Evolutionary conservation across 371 early-diverging fungal species (phyloP).

Genomic region (Lichtheimia hyalospora): DNA sequence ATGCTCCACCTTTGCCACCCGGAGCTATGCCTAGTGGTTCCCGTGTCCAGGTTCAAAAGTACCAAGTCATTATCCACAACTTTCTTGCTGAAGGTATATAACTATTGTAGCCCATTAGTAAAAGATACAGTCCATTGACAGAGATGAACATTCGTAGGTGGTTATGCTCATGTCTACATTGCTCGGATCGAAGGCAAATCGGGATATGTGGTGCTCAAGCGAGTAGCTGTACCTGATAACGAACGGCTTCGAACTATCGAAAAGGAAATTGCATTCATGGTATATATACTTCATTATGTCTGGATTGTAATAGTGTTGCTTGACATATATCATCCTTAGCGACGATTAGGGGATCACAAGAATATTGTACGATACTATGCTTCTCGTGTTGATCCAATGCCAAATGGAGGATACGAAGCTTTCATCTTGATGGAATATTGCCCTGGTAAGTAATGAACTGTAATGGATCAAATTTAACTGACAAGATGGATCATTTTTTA

Average conservation of each 20-base stretch:
- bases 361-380: conserved; percentile 84
- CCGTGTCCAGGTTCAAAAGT: conserved; percentile 50
- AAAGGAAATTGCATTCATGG: conserved; percentile 80
- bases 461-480: too few relatives aligned
- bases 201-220: conserved; percentile 71
- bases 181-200: conserved; percentile 62
- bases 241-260: conserved; percentile 62
- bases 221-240: conserved; percentile 73
- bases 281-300: conserved; percentile 24
- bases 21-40: conserved; percentile 57
- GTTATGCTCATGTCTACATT: conserved; percentile 86
- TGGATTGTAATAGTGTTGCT: neutral
- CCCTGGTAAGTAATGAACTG: conserved; percentile 49
- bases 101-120: too few relatives aligned
- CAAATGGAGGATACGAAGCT: conserved; percentile 71
- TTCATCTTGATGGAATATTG: conserved; percentile 92
- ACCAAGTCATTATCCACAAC: conserved; percentile 54
- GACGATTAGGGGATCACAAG: conserved; percentile 73
- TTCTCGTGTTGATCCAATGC: conserved; percentile 62
- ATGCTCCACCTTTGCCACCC: conserved; percentile 36
- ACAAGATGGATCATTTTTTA: neutral
- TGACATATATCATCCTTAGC: conserved; percentile 35
- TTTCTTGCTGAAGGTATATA: conserved; percentile 49
- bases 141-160: conserved; percentile 47
- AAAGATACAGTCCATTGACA: too few relatives aligned